These are phyloP conservation scores for Dichotomocladium elegans DNA, from an alignment of 371 early-diverging fungal species.

Conservation along the genomic window DNA sequence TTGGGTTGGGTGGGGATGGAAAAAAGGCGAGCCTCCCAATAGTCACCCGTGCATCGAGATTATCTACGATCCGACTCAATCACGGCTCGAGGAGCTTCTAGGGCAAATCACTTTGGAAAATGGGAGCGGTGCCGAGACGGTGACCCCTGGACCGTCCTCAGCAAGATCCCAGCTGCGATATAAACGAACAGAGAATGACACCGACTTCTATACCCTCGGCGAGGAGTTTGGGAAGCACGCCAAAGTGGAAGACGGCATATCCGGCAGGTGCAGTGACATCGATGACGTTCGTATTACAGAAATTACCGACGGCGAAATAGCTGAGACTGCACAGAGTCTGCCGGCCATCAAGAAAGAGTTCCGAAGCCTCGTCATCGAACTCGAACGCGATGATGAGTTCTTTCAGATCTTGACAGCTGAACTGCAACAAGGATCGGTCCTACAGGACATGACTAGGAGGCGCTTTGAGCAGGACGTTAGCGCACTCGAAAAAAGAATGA, in stretches of 20 bases:
- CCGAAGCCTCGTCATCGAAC: conserved; percentile 49
- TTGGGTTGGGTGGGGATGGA: too few relatives aligned
- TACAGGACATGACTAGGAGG: conserved; percentile 34
- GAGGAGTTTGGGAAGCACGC: too few relatives aligned
- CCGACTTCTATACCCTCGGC: conserved; percentile 32
- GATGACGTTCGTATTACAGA: conserved; percentile 7
- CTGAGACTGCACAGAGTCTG: not conserved
- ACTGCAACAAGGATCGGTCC: conserved; percentile 33
- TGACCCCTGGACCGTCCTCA: too few relatives aligned
- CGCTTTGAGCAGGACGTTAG: conserved; percentile 45
- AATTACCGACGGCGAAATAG: conserved; percentile 2
- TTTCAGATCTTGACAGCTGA: conserved; percentile 53
- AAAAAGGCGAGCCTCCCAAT: conserved; percentile 42
- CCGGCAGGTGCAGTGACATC: not conserved
- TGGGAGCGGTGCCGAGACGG: not conserved
- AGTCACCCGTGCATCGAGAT: conserved; percentile 42
- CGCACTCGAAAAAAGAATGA: conserved; percentile 42
- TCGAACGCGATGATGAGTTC: conserved; percentile 59
- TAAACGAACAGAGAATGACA: conserved; percentile 28
- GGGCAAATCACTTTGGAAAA: conserved; percentile 1
- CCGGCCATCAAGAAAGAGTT: not conserved
- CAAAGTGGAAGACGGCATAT: not conserved
- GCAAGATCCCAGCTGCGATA: conserved; percentile 22
- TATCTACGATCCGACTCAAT: conserved; percentile 26
- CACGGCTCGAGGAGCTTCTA: conserved; percentile 17